Percentiles rank a stretch among this genome's conserved stretches.
Evolutionary conservation across 1,284 basidiomycete species (phyloP).

Genomic region (Rhodotorula sp.): DNA sequence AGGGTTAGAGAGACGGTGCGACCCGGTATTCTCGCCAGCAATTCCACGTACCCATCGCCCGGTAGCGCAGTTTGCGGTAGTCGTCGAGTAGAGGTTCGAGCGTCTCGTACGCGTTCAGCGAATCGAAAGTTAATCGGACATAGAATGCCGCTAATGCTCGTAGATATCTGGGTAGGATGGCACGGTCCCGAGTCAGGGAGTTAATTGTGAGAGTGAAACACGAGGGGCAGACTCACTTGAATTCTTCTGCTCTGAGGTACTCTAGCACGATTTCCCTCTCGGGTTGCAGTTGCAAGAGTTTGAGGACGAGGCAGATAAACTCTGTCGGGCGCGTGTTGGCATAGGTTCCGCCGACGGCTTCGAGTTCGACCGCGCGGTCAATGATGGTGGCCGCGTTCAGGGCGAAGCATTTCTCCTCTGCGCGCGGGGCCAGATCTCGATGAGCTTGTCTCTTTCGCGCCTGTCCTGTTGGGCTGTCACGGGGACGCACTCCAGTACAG

Average conservation of each 20-base stretch:
- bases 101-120: conserved; percentile 85
- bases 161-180: conserved; percentile 65
- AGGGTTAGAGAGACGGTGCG: background rate
- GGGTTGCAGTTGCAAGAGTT: conserved; percentile 94
- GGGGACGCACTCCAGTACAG: conserved; percentile 78
- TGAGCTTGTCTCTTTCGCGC: background rate
- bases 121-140: conserved; percentile 86
- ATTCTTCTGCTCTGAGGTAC: conserved; percentile 91
- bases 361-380: conserved; percentile 81
- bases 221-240: conserved; percentile 70
- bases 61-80: conserved; percentile 80
- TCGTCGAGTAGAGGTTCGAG: conserved; percentile 93
- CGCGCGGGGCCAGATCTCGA: background rate
- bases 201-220: background rate
- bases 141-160: conserved; percentile 91
- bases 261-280: conserved; percentile 94
- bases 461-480: background rate
- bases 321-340: conserved; percentile 83
- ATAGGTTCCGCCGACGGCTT: conserved; percentile 86
- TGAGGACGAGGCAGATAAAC: conserved; percentile 86
- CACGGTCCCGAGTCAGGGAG: background rate
- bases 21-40: background rate
- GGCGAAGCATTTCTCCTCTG: conserved; percentile 50
- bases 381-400: conserved; percentile 78
- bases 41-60: conserved; percentile 68